Base-by-base conservation (phyloP, 2,329 filamentous ascomycete species). In the Aspergillus sp. region DNA sequence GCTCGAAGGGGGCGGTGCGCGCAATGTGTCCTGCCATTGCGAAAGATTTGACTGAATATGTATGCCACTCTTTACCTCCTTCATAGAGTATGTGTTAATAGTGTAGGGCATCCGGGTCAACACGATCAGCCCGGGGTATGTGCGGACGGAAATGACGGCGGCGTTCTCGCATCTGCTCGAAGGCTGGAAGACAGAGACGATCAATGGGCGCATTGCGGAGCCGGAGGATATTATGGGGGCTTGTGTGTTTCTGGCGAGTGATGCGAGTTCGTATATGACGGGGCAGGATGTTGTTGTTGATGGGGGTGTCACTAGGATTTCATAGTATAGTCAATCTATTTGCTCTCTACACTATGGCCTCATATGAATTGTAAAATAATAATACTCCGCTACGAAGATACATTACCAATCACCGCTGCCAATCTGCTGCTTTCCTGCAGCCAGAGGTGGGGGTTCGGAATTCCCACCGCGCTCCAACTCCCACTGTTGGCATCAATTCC, bases 171-270 rank as follows among this genome's bases (percentile, higher is more conserved):
- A 81, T 63, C 70, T 81, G 2, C 62, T 81, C 0, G 79, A 81
- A 47, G 69, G 72, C 4, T 82, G 79, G 80, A 80, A 81, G 60
- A 71, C 76, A 5, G 78, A 81, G 58, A 77, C 78, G 8, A 81
- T 81, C 78, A 79, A 77, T 34, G 69, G 73, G 5, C 67, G 77
- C 1, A 74, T 82, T 12, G 78, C 78, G 2, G 73, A 79, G 62
- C 80, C 80, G 0, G 77, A 82, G 56, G 80, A 82, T 51, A 79
- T 83, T 30, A 77, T 76, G 64, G 79, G 79, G 11, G 78, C 75
- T 0, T 79, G 77, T 62, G 74, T 81, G 1, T 81, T 81, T 50
- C 59, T 81, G 42, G 79, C 78, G 1, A 78, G 78, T 48, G 78
- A 81, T 62, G 79, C 78, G 0, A 80, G 78, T 61, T 67, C 63